These are phyloP conservation scores for Piloderma croceum DNA, from an alignment of 768 basidiomycete genomes.

Conservation along the genomic window DNA sequence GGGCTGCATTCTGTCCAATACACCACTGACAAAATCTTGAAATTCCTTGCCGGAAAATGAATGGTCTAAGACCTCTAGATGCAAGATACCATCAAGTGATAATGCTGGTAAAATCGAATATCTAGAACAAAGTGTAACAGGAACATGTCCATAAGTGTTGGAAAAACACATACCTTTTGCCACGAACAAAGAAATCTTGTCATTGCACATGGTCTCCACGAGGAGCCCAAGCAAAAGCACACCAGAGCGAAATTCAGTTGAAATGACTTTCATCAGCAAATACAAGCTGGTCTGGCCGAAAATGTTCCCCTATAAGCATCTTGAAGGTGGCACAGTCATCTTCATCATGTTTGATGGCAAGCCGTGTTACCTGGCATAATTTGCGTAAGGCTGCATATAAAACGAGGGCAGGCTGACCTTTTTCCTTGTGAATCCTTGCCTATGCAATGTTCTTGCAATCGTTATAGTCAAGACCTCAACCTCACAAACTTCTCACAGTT, in stretches of 20 bases:
- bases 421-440: constrained; percentile 20
- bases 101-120: constrained; percentile 34
- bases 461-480: constrained; percentile 17
- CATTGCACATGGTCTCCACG: constrained; percentile 16
- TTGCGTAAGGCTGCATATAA: background rate
- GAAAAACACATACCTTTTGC: constrained; percentile 16
- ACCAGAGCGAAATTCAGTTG: constrained; percentile 20
- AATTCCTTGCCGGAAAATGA: constrained; percentile 27
- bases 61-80: constrained; percentile 22
- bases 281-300: constrained; percentile 17
- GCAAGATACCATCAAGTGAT: constrained; percentile 29
- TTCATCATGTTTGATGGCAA: constrained; percentile 14
- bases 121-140: constrained; percentile 6
- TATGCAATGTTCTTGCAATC: constrained; percentile 19
- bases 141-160: background rate
- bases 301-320: constrained; percentile 8
- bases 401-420: constrained; percentile 15
- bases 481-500: constrained; percentile 15
- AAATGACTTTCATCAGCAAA: constrained; percentile 33
- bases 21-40: constrained; percentile 23
- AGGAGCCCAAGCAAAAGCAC: constrained; percentile 23
- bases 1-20: constrained; percentile 34
- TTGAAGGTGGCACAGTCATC: constrained; percentile 5
- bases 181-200: constrained; percentile 24
- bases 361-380: background rate